These are phyloP conservation scores for Chytridiales sp. DNA, from an alignment of 371 early-diverging fungal genomes.

Conservation along the genomic window DNA sequence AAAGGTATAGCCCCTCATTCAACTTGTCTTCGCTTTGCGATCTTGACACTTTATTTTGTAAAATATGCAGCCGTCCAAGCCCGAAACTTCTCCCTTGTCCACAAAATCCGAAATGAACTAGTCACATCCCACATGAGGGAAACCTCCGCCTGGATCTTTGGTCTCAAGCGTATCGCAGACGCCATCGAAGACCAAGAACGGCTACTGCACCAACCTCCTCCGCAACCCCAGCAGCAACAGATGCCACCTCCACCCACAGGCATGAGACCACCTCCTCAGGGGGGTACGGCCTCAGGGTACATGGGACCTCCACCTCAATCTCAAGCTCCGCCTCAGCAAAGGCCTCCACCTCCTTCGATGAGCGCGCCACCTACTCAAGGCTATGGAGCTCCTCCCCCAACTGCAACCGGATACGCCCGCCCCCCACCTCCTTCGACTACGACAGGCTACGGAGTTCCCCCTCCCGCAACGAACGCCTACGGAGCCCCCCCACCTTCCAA, in stretches of 20 bases:
- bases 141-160: slow-evolving; percentile 66
- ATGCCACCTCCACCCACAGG: neutral
- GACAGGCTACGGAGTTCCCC: slow-evolving; percentile 5
- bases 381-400: slow-evolving; percentile 3
- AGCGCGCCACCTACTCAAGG: slow-evolving; percentile 1
- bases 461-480: slow-evolving; percentile 13
- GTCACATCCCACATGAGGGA: slow-evolving; percentile 64
- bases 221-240: neutral
- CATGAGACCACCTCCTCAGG: too few species aligned
- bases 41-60: neutral
- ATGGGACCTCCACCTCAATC: too few species aligned
- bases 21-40: neutral
- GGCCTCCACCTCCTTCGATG: neutral
- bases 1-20: slow-evolving; percentile 47
- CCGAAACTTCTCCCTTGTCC: slow-evolving; percentile 52
- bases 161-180: slow-evolving; percentile 64
- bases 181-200: slow-evolving; percentile 29
- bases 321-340: slow-evolving; percentile 1
- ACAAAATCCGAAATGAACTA: slow-evolving; percentile 57
- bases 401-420: neutral
- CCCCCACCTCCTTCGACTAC: slow-evolving; percentile 5
- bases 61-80: slow-evolving; percentile 40
- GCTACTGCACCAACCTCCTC: slow-evolving; percentile 3
- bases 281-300: too few species aligned
- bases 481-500: slow-evolving; percentile 16